Evolutionary conservation across 192 early-diverging fungal genomes (phyloP).

Genomic region (Coemansia sp.): DNA sequence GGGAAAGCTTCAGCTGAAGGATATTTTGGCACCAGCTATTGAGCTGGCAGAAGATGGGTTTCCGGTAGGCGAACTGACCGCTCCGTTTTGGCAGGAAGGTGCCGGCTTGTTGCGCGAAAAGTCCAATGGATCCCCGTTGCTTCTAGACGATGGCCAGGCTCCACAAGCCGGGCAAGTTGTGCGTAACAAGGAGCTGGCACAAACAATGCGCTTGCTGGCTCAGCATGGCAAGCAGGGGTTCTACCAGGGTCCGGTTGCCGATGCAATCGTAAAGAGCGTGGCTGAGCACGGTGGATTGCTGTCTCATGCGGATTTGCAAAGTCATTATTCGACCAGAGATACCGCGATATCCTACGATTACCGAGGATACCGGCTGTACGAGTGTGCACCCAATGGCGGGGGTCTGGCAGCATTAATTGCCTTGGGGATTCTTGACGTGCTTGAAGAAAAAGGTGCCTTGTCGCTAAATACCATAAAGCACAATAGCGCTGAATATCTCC

Average conservation of each 20-base stretch:
- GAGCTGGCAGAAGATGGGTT: slow-evolving; percentile 68
- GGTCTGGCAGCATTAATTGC: slow-evolving; percentile 71
- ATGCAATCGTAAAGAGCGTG: slow-evolving; percentile 61
- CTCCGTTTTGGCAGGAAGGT: slow-evolving; percentile 43
- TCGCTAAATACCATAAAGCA: slow-evolving; percentile 38
- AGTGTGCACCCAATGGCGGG: slow-evolving; percentile 76
- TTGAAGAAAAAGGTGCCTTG: slow-evolving; percentile 51
- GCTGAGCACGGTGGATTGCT: slow-evolving; percentile 59
- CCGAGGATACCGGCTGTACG: slow-evolving; percentile 58
- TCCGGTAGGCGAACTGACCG: slow-evolving; percentile 55
- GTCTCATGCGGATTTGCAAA: slow-evolving; percentile 62
- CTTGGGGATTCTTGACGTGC: slow-evolving; percentile 60
- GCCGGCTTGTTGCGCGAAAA: slow-evolving; percentile 11
- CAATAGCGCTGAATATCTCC: slow-evolving; percentile 63
- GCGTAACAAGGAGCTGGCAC: slow-evolving; percentile 57
- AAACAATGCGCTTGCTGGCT: slow-evolving; percentile 31
- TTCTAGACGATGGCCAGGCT: slow-evolving; percentile 50
- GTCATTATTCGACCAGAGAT: slow-evolving; percentile 54
- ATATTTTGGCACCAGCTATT: slow-evolving; percentile 68
- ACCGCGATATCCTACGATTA: slow-evolving; percentile 66
- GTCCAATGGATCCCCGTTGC: slow-evolving; percentile 49
- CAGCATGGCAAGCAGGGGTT: slow-evolving; percentile 63
- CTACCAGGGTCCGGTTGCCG: slow-evolving; percentile 65
- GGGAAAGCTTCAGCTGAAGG: slow-evolving; percentile 54
- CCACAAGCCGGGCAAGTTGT: slow-evolving; percentile 65